Base-by-base conservation (phyloP, 169 alveolate species). In the Plasmodium malariae region DNA sequence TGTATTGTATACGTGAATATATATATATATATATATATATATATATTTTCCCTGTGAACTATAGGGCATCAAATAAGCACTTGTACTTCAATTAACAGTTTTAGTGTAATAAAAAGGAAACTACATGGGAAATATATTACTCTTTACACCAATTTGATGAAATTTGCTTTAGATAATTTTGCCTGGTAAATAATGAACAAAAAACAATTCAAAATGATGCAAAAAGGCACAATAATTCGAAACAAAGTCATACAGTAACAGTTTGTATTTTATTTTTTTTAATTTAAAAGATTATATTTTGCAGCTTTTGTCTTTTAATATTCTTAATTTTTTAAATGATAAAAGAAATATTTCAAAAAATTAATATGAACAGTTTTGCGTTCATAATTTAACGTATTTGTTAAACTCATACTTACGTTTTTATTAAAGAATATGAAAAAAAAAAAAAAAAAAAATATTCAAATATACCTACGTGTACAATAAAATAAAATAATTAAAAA, bases 381-480 rank as follows among this genome's bases (percentile, higher is more conserved):
- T 34, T 69, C 80, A 69, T 69, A 69, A 69, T 40, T 43, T 69
- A 69, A 45, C 80, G 32, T 28, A 40, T 30, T 45, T 69, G 63
- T 30, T 43, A 69, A 45, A 55, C n/a, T 21, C 19, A 69, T 40
- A n/a, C 17, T 19, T 69, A 45, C 43, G 24, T 43, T 68, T 68
- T 68, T 68, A 69, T 69, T 69, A 69, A 69, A 69, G 80, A 69
- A 45, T 68, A 69, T 69, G 36, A 69, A 69, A 69, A 63, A 69
- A 45, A 69, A 69, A 69, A 69, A 37, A 45, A 45, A 69, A 69
- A 67, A 17, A 67, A 1, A 12, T 21, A 55, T 45, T 69, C 80
- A 69, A 69, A 69, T 45, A 45, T 69, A 28, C 37, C 36, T 57
- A 57, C 21, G n/a, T 57, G 21, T 24, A 57, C 21, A 32, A n/a